A percentile compares a stretch with the other conserved stretches of the same genome.
Evolutionary conservation across 306 rosid genomes (phyloP).

Genomic region (Ceratonia siliqua): DNA sequence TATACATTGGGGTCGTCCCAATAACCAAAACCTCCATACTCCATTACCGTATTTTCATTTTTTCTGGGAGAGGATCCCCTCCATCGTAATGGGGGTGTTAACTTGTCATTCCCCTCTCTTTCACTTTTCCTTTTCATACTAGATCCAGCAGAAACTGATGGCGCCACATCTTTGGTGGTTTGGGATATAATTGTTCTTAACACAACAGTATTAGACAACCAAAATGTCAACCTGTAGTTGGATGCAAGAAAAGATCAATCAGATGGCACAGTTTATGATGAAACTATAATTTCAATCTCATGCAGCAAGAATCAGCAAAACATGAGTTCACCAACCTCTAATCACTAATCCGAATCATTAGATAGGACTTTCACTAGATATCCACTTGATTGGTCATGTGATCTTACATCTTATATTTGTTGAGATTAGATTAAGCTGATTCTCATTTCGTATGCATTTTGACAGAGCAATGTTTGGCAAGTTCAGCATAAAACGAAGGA

Average conservation of each 20-base stretch:
- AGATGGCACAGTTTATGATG: slow-evolving; percentile 11
- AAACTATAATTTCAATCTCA: background rate
- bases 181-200: slow-evolving; percentile 68
- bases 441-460: slow-evolving; percentile 11
- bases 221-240: slow-evolving; percentile 70
- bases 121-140: slow-evolving; percentile 45
- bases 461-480: background rate
- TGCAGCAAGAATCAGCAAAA: slow-evolving; percentile 9
- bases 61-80: slow-evolving; percentile 47
- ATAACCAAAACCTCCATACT: slow-evolving; percentile 48
- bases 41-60: slow-evolving; percentile 38
- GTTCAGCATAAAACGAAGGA: background rate
- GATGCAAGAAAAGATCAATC: slow-evolving; percentile 26
- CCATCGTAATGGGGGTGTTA: slow-evolving; percentile 49
- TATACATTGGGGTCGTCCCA: slow-evolving; percentile 62
- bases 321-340: slow-evolving; percentile 33
- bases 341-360: slow-evolving; percentile 16
- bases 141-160: slow-evolving; percentile 41
- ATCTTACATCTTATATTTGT: background rate
- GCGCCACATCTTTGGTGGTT: slow-evolving; percentile 33
- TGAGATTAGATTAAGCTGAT: background rate
- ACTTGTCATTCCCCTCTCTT: slow-evolving; percentile 39
- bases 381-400: background rate
- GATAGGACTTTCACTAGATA: slow-evolving; percentile 14
- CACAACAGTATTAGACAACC: slow-evolving; percentile 71